Conservation (phyloP, 805 yeast genomes). For the Wickerhamiella siamensis region DNA sequence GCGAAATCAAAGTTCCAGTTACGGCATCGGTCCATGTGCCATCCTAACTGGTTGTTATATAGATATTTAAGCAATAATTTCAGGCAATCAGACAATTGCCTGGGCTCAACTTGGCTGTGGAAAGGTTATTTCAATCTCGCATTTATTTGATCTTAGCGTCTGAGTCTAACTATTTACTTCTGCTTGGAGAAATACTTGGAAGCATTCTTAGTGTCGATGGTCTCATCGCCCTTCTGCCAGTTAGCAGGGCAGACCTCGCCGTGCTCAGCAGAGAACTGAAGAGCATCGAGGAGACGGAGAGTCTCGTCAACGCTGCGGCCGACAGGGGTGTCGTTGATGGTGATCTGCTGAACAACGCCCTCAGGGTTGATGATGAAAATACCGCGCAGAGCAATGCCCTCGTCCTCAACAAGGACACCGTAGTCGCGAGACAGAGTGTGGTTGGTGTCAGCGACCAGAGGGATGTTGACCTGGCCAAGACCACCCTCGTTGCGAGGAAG, state of each 20-base stretch:
- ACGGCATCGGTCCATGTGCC: slow-evolving; percentile 6
- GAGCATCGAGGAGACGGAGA: slow-evolving; percentile 92
- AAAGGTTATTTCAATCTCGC: too few relatives aligned
- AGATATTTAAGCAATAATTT: too few relatives aligned
- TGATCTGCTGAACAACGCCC: slow-evolving; percentile 88
- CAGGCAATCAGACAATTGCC: too few relatives aligned
- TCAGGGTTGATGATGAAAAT: slow-evolving; percentile 94
- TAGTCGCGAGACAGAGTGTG: slow-evolving; percentile 88
- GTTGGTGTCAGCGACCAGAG: slow-evolving; percentile 93
- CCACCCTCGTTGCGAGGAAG: slow-evolving; percentile 96
- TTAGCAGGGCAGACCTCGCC: slow-evolving; percentile 99
- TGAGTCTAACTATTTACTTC: slow-evolving; percentile 3
- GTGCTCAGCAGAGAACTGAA: slow-evolving; percentile 98
- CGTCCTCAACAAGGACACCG: slow-evolving; percentile 95
- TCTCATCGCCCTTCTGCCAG: slow-evolving; percentile 93
- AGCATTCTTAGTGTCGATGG: slow-evolving; percentile 41
- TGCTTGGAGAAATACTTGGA: slow-evolving; percentile 17
- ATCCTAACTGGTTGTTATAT: too few relatives aligned
- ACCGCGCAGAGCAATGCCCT: slow-evolving; percentile 95
- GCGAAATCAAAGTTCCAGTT: slow-evolving; percentile 18
- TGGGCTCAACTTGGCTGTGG: too few relatives aligned
- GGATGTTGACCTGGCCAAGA: slow-evolving; percentile 87
- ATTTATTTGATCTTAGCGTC: too few relatives aligned
- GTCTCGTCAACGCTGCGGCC: slow-evolving; percentile 99
- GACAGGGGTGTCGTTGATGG: slow-evolving; percentile 97